Evolutionary conservation across 306 rosid species (phyloP), one percentile per base, ranked within the genome.

Genomic region (Potentilla sterilis): DNA sequence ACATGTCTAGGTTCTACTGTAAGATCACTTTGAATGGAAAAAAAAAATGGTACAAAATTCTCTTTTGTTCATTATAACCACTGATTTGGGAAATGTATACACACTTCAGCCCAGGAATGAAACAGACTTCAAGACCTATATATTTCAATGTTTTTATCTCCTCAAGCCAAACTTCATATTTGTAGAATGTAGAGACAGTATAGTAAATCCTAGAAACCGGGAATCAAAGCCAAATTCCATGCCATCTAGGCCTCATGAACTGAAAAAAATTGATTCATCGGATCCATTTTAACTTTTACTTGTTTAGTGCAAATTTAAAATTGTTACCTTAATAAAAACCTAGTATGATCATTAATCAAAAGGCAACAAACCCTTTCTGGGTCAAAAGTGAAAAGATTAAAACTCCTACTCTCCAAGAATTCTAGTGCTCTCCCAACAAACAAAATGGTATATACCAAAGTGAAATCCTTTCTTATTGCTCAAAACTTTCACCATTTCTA

Each of bases 11-110:
- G 18, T 46, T 42, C 72, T 62, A 5, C 34, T 51, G 18, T 19
- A 41, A 44, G 40, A 62, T 65, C 55, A 57, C 24, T 21, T 64
- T 24, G 73, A 48, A 16, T 71, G 38, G 24, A n/a, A 22, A 14
- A 57, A 21, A 24, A 69, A 46, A 1, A 19, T 41, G 65, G 63
- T 28, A 19, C 68, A 28, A 58, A 28, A 37, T 71, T 37, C 4
- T 57, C 19, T 37, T 75, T 37, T 65, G 43, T 8, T 32, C 52
- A 64, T 40, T 34, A 34, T 52, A 5, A 3, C 16, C 24, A n/a
- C 75, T 52, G 16, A 55, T 19, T 3, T 40, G 24, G 34, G n/a
- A 72, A 72, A 72, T 54, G 67, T 40, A 40, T 72, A 22, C 32
- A 72, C 4, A 38, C 42, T 32, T 34, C 8, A 69, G 73, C 8